These are phyloP conservation scores for Brassica juncea DNA, from an alignment of 345 rosid species.

Conservation along the genomic window DNA sequence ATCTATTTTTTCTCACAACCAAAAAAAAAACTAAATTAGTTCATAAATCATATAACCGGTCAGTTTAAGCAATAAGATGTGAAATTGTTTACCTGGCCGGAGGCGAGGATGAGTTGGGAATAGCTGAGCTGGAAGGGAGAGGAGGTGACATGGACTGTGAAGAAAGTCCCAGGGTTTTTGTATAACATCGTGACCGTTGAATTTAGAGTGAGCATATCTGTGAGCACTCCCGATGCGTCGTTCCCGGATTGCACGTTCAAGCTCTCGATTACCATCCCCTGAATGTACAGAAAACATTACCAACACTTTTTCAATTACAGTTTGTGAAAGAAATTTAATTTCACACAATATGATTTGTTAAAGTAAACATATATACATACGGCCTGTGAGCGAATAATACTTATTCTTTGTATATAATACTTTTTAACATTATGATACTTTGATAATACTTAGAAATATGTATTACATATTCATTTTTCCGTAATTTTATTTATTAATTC, in stretches of 20 bases:
- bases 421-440: no score
- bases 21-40: neutral
- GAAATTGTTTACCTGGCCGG: constrained; percentile 64
- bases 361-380: neutral
- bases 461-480: neutral
- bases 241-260: constrained; percentile 80
- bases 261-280: constrained; percentile 77
- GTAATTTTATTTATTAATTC: neutral
- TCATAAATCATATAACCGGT: neutral
- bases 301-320: neutral
- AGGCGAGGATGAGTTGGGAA: constrained; percentile 72
- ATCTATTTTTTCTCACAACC: constrained; percentile 45
- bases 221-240: constrained; percentile 73
- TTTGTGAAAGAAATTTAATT: neutral
- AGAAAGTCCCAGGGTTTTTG: constrained; percentile 73
- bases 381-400: neutral
- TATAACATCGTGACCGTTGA: constrained; percentile 83
- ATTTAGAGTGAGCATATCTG: constrained; percentile 83
- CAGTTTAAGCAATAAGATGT: constrained; percentile 5
- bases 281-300: neutral
- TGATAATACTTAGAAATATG: no score
- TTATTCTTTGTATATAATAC: neutral
- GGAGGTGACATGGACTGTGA: constrained; percentile 81
- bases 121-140: constrained; percentile 70
- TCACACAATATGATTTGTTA: neutral